phyloP scores from a whole-genome alignment of 495 filamentous ascomycete genomes.

The Astrothelium subdiscretum region DNA sequence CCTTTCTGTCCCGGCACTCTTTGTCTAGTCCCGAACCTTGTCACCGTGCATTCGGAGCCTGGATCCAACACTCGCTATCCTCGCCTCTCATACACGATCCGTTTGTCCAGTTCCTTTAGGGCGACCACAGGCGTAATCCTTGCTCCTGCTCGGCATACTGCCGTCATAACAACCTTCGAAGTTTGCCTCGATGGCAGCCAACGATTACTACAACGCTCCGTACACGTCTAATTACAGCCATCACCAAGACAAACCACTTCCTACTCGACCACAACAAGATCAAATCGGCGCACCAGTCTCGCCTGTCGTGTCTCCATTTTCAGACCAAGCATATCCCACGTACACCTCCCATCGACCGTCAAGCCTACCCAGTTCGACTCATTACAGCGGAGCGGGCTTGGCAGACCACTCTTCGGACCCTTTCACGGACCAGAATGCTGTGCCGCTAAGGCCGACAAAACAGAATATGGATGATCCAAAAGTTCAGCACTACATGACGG shows the following conservation, averaged over 20 bases:
- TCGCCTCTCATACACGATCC: background rate
- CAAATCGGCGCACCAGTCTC: slow-evolving; percentile 31
- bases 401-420: slow-evolving; percentile 33
- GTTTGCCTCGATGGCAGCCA: slow-evolving; percentile 3
- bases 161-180: background rate
- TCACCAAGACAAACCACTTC: slow-evolving; percentile 17
- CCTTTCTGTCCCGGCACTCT: background rate
- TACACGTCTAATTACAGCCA: background rate
- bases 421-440: slow-evolving; percentile 54
- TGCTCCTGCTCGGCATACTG: background rate
- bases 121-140: background rate
- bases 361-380: slow-evolving; percentile 45
- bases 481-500: slow-evolving; percentile 19
- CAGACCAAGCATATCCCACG: slow-evolving; percentile 39
- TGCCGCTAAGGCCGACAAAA: slow-evolving; percentile 37
- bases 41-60: background rate
- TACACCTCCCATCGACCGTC: slow-evolving; percentile 43
- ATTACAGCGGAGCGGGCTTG: slow-evolving; percentile 31
- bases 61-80: background rate
- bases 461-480: slow-evolving; percentile 19
- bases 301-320: slow-evolving; percentile 2
- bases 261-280: slow-evolving; percentile 12
- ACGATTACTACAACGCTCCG: slow-evolving; percentile 10
- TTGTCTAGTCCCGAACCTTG: background rate
- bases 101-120: background rate